Evolutionary conservation across 352 stramenopile genomes (phyloP).

Genomic region (Phytophthora foliorum): DNA sequence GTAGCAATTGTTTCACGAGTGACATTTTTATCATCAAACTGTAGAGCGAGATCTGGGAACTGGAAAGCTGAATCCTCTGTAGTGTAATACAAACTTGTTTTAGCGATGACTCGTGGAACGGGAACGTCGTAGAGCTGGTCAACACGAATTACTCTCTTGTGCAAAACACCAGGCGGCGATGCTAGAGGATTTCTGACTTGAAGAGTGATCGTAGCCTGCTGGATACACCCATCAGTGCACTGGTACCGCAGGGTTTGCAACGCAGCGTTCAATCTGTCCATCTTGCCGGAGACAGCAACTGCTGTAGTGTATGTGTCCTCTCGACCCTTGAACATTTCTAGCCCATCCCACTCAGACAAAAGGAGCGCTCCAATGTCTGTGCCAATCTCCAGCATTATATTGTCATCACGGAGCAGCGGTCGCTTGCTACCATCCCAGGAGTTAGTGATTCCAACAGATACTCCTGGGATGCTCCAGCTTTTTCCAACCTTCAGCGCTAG

Average conservation of each 20-base stretch:
- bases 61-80: slow-evolving; percentile 56
- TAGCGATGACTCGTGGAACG: slow-evolving; percentile 41
- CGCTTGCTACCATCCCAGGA: slow-evolving; percentile 9
- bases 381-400: slow-evolving; percentile 17
- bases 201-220: slow-evolving; percentile 31
- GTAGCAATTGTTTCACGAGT: background rate
- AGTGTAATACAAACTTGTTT: slow-evolving; percentile 39
- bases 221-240: slow-evolving; percentile 18
- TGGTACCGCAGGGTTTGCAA: slow-evolving; percentile 30
- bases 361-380: slow-evolving; percentile 17
- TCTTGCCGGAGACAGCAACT: background rate
- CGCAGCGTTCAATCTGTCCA: slow-evolving; percentile 32
- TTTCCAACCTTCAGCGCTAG: slow-evolving; percentile 23
- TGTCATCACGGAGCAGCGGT: background rate
- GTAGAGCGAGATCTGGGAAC: slow-evolving; percentile 50
- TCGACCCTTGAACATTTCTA: background rate
- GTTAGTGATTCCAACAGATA: slow-evolving; percentile 9
- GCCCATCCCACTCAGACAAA: slow-evolving; percentile 3
- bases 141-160: slow-evolving; percentile 35
- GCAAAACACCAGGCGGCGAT: slow-evolving; percentile 11
- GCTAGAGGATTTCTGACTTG: slow-evolving; percentile 18
- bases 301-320: background rate
- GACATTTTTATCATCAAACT: slow-evolving; percentile 11
- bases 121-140: slow-evolving; percentile 34
- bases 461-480: slow-evolving; percentile 5